These are phyloP conservation scores for Baeospora myosura DNA, from an alignment of 1,284 basidiomycete species.

Conservation along the genomic window DNA sequence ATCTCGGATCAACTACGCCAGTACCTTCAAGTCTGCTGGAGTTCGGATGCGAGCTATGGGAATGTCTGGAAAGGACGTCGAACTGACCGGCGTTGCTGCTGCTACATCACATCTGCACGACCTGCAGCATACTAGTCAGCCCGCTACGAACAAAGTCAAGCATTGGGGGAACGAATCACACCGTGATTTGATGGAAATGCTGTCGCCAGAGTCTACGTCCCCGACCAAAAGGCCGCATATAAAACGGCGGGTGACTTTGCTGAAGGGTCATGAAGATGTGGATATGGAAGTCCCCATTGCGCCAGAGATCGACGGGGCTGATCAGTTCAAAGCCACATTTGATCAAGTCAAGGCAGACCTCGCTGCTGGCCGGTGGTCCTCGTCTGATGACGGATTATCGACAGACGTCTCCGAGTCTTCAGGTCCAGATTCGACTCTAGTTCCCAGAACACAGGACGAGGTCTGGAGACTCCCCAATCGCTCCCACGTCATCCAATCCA, in stretches of 20 bases:
- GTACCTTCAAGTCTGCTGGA: conserved; percentile 83
- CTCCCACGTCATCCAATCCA: conserved; percentile 50
- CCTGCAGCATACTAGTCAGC: conserved; percentile 33
- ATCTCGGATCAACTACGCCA: conserved; percentile 89
- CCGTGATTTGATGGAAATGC: conserved; percentile 32
- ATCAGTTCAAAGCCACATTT: conserved; percentile 75
- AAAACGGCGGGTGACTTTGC: conserved; percentile 25
- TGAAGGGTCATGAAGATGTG: conserved; percentile 23
- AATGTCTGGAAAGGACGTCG: conserved; percentile 64
- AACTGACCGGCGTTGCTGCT: conserved; percentile 75
- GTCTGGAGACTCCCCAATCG: conserved; percentile 25
- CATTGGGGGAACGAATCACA: conserved; percentile 40
- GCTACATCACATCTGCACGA: conserved; percentile 75
- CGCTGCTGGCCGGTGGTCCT: conserved; percentile 38
- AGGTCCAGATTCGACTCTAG: conserved; percentile 1
- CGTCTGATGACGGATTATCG: conserved; percentile 19
- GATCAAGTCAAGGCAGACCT: conserved; percentile 81
- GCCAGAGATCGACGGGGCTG: conserved; percentile 45
- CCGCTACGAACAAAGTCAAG: conserved; percentile 29
- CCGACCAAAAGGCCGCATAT: conserved; percentile 17
- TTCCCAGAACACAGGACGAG: conserved; percentile 5
- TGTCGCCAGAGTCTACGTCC: conserved; percentile 22
- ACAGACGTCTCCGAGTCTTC: background rate
- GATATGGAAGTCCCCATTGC: conserved; percentile 37
- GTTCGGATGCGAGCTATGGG: conserved; percentile 74